These are phyloP conservation scores for Tylopilus sp. DNA, from an alignment of 1,284 basidiomycete genomes.

Conservation along the genomic window DNA sequence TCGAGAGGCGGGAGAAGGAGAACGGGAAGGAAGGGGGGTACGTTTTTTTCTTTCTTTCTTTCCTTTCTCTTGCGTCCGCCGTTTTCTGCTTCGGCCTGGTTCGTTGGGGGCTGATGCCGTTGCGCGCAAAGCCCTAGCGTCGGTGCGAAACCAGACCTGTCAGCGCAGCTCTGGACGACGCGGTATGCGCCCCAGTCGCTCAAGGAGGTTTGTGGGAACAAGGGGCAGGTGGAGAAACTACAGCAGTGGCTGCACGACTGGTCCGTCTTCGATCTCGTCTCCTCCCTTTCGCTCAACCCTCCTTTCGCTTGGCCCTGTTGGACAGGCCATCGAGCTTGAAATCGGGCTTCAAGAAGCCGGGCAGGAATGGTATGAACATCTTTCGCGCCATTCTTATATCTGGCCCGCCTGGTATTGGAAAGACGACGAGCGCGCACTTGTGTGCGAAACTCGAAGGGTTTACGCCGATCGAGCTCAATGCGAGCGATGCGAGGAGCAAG, in stretches of 20 bases:
- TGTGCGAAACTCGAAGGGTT: constrained; percentile 88
- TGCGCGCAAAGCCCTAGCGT: constrained; percentile 2
- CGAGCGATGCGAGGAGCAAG: constrained; percentile 94
- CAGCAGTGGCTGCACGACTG: constrained; percentile 85
- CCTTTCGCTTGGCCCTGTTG: not conserved
- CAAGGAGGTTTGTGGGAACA: constrained; percentile 96
- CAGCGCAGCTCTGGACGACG: constrained; percentile 87
- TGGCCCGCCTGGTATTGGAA: constrained; percentile 95
- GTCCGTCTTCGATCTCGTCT: constrained; percentile 40
- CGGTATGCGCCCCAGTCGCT: constrained; percentile 87
- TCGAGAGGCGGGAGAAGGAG: constrained; percentile 67
- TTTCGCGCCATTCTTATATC: constrained; percentile 89
- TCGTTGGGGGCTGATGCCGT: too few species aligned
- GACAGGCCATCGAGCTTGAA: constrained; percentile 73
- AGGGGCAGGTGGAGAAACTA: constrained; percentile 84
- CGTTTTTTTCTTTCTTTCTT: too few species aligned
- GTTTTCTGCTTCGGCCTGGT: too few species aligned
- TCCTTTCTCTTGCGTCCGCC: too few species aligned
- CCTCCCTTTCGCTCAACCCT: not conserved
- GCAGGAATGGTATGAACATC: constrained; percentile 84
- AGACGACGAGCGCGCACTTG: constrained; percentile 95
- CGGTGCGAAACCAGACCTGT: constrained; percentile 39
- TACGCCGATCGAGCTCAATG: constrained; percentile 92
- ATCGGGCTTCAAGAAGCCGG: constrained; percentile 87
- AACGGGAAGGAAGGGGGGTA: constrained; percentile 33